phyloP scores from a whole-genome alignment of 495 filamentous ascomycete genomes.

The Aeminium ludgeri region DNA sequence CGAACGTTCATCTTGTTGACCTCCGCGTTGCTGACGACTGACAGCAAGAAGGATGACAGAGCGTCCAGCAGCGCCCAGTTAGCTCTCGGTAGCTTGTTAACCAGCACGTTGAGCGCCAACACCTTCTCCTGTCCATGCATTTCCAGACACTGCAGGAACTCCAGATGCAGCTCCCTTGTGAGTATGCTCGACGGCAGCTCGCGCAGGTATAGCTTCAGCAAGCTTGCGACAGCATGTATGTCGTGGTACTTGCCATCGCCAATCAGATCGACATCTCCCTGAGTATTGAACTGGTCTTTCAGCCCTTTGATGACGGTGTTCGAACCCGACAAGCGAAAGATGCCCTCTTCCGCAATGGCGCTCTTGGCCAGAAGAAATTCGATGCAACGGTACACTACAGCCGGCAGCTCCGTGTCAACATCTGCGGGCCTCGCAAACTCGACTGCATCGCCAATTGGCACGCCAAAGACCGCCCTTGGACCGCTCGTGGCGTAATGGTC shows the following conservation, averaged over 20 bases:
- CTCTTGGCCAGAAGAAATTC: constrained; percentile 79
- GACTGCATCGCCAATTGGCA: constrained; percentile 72
- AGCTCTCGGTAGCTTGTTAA: constrained; percentile 61
- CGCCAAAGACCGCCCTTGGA: constrained; percentile 67
- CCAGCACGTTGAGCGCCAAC: constrained; percentile 64
- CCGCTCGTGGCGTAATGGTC: constrained; percentile 33
- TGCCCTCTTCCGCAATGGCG: constrained; percentile 77
- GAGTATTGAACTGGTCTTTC: constrained; percentile 78
- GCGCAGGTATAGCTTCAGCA: constrained; percentile 85
- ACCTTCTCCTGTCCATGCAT: constrained; percentile 52
- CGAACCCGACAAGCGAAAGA: constrained; percentile 88
- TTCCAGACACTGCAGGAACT: constrained; percentile 77
- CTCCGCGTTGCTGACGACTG: constrained; percentile 74
- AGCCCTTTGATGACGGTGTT: constrained; percentile 85
- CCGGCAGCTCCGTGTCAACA: constrained; percentile 56
- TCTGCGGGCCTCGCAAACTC: constrained; percentile 57
- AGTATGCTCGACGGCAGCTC: constrained; percentile 83
- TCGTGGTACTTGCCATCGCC: constrained; percentile 72
- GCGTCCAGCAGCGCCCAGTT: constrained; percentile 69
- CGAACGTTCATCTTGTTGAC: constrained; percentile 96
- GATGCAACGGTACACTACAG: constrained; percentile 93
- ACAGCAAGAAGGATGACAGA: constrained; percentile 69
- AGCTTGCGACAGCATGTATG: constrained; percentile 85
- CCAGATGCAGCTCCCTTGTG: constrained; percentile 74
- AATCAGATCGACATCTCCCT: constrained; percentile 83